Conservation (phyloP, 192 early-diverging fungal species). For the Bifiguratus adelaidae region DNA sequence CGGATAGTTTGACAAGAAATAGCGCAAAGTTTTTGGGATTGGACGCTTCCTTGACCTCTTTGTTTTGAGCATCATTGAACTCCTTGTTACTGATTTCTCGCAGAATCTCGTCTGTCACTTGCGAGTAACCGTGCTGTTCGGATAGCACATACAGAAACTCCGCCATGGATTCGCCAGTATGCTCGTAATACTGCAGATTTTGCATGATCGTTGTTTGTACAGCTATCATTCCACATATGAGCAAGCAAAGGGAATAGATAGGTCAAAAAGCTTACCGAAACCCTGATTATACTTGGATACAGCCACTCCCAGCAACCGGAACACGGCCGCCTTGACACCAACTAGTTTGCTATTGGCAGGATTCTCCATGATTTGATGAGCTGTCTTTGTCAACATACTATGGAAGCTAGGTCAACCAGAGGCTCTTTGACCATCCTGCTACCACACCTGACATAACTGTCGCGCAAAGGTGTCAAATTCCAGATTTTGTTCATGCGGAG, state of each 20-base stretch:
- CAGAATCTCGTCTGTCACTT: constrained; percentile 65
- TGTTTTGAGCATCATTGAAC: constrained; percentile 28
- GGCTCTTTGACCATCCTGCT: background rate
- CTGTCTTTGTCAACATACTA: constrained; percentile 64
- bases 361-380: constrained; percentile 77
- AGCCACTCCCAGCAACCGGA: constrained; percentile 62
- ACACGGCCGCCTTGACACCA: constrained; percentile 44
- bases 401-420: background rate
- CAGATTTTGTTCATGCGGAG: constrained; percentile 62
- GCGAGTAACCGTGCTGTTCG: constrained; percentile 47
- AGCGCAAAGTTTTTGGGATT: constrained; percentile 74
- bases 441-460: constrained; percentile 48
- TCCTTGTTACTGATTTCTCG: constrained; percentile 49
- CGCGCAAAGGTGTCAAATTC: constrained; percentile 57
- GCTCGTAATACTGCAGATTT: constrained; percentile 78
- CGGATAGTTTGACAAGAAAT: constrained; percentile 77
- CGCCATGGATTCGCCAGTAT: constrained; percentile 75
- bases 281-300: constrained; percentile 70
- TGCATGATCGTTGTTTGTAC: constrained; percentile 70
- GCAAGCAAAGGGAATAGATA: background rate
- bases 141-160: constrained; percentile 54
- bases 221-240: constrained; percentile 17
- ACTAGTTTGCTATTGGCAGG: constrained; percentile 49
- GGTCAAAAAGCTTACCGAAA: constrained; percentile 36
- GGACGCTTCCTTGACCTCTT: constrained; percentile 56